These are phyloP conservation scores for Arthrobotrys conoides DNA, from an alignment of 2,329 filamentous ascomycete genomes.

Conservation along the genomic window DNA sequence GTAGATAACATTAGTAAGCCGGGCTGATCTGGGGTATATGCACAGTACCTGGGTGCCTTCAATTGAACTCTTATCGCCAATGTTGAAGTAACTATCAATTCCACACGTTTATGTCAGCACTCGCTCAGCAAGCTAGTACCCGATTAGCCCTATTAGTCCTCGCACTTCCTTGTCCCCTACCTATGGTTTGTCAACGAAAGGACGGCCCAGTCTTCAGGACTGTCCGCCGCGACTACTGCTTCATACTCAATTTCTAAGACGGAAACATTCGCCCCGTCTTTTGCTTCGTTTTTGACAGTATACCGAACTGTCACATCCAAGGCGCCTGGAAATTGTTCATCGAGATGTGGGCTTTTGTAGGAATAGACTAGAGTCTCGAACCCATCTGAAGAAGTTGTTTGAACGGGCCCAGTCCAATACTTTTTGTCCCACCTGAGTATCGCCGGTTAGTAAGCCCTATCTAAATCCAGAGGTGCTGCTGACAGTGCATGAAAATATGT, in stretches of 20 bases:
- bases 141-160: constrained; percentile 20
- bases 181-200: constrained; percentile 97
- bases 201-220: constrained; percentile 66
- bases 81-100: constrained; percentile 77
- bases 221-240: constrained; percentile 76
- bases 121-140: neutral
- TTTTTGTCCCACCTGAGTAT: constrained; percentile 54
- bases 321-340: constrained; percentile 90
- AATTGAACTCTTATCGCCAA: constrained; percentile 73
- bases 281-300: constrained; percentile 77
- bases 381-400: constrained; percentile 64
- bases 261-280: constrained; percentile 75
- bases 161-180: constrained; percentile 68
- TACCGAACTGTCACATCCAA: constrained; percentile 85
- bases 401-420: constrained; percentile 36
- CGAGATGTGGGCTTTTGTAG: constrained; percentile 78
- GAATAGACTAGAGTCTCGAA: constrained; percentile 62
- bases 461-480: constrained; percentile 14
- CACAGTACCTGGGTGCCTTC: constrained; percentile 72
- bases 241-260: constrained; percentile 91
- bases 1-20: constrained; percentile 69
- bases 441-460: constrained; percentile 28
- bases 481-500: constrained; percentile 11
- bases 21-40: constrained; percentile 71
- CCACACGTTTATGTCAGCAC: constrained; percentile 33